Evolutionary conservation across 176 grass and related monocot species (phyloP).

Genomic region (Panicum miliaceum): DNA sequence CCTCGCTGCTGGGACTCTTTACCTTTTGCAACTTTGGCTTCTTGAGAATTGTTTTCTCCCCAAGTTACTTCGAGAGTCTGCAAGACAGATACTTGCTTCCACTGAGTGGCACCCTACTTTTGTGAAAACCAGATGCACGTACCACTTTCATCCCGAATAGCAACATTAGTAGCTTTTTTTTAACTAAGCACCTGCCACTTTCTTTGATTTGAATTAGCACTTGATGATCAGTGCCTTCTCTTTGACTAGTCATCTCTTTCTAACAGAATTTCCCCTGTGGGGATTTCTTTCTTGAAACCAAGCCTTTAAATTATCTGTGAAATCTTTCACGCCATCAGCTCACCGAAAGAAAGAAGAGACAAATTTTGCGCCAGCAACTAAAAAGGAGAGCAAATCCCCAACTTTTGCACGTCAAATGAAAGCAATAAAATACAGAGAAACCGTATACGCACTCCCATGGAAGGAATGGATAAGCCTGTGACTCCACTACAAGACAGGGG

Average conservation of each 20-base stretch:
- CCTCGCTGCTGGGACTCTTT: not conserved
- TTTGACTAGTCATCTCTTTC: not conserved
- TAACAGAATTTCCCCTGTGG: not conserved
- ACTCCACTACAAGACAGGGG: not conserved
- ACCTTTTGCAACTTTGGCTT: conserved; percentile 24
- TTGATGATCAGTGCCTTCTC: not conserved
- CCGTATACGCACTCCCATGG: not conserved
- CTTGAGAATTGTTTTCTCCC: not conserved
- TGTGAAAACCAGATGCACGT: no score
- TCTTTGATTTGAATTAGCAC: not conserved
- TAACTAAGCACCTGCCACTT: not conserved
- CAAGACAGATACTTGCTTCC: conserved; percentile 19
- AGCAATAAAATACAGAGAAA: not conserved
- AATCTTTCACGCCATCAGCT: not conserved
- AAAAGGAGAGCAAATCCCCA: not conserved
- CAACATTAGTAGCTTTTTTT: not conserved
- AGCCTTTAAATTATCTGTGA: not conserved
- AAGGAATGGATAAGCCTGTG: conserved; percentile 39
- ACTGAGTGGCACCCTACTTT: not conserved
- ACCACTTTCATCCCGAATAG: not conserved
- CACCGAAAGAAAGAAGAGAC: not conserved
- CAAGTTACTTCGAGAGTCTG: conserved; percentile 31
- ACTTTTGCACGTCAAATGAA: not conserved
- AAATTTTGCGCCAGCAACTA: conserved; percentile 4
- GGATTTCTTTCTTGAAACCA: not conserved